Percentiles rank a stretch among this genome's conserved stretches.
These are phyloP conservation scores for Phaffia rhodozyma DNA, from an alignment of 1,284 basidiomycete genomes.

Conservation along the genomic window DNA sequence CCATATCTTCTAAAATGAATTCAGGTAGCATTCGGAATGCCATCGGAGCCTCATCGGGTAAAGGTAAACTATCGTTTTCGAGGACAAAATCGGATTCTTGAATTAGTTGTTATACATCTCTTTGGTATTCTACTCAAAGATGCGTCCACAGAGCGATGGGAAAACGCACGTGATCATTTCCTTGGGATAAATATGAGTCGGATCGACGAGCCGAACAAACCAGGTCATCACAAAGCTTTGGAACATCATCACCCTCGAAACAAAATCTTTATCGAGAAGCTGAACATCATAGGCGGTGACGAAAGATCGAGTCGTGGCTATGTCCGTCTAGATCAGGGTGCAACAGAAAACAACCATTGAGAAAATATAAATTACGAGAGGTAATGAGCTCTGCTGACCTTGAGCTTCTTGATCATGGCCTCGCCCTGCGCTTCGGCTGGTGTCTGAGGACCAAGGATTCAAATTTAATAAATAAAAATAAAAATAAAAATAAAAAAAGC, in stretches of 20 bases:
- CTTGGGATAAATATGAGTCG: conserved; percentile 63
- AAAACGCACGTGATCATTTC: conserved; percentile 50
- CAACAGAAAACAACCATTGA: conserved; percentile 8
- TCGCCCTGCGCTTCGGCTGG: conserved; percentile 52
- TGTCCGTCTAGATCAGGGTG: conserved; percentile 44
- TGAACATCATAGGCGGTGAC: conserved; percentile 75
- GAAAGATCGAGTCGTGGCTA: conserved; percentile 50
- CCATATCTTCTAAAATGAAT: conserved; percentile 86
- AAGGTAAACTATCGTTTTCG: conserved; percentile 50
- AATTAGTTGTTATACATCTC: background rate
- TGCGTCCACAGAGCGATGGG: background rate
- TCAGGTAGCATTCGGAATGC: conserved; percentile 85
- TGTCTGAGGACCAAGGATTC: conserved; percentile 36
- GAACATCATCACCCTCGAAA: conserved; percentile 69
- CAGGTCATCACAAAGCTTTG: conserved; percentile 84
- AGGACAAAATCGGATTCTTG: conserved; percentile 14
- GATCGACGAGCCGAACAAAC: conserved; percentile 88
- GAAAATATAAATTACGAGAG: background rate
- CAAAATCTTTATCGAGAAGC: conserved; percentile 72
- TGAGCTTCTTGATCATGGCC: conserved; percentile 50
- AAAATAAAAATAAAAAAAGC: too few relatives aligned
- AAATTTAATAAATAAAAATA: too few relatives aligned
- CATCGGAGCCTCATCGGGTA: conserved; percentile 72
- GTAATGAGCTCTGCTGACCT: conserved; percentile 38
- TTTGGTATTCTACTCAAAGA: background rate